Evolutionary conservation across 768 basidiomycete genomes (phyloP).

Genomic region (Lactarius tabidus): DNA sequence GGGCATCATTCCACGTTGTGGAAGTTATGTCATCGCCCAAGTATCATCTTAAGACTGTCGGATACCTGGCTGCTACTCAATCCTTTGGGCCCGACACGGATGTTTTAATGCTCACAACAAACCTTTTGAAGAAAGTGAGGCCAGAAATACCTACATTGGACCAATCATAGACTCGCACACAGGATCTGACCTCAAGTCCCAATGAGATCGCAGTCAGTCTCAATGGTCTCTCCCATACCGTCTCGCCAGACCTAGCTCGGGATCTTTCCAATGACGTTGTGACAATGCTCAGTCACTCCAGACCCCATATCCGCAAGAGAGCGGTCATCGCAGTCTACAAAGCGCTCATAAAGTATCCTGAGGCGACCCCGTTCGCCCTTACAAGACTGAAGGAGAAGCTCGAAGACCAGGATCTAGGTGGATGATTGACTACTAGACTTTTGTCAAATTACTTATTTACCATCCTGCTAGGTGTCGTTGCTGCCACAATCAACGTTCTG

Average conservation of each 20-base stretch:
- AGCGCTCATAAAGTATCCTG: conserved; percentile 77
- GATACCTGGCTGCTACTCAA: conserved; percentile 89
- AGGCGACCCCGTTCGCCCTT: conserved; percentile 62
- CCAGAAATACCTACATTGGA: not conserved
- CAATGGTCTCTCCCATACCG: conserved; percentile 78
- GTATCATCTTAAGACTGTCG: conserved; percentile 90
- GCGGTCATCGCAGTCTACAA: conserved; percentile 83
- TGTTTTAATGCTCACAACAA: conserved; percentile 95
- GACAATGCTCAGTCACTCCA: conserved; percentile 85
- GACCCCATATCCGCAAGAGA: conserved; percentile 83
- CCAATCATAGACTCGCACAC: conserved; percentile 24
- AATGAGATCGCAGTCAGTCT: conserved; percentile 72
- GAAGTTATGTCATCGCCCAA: conserved; percentile 96
- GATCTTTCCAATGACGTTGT: conserved; percentile 85
- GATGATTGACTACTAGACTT: conserved; percentile 21
- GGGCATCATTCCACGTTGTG: conserved; percentile 95
- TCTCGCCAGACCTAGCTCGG: conserved; percentile 84
- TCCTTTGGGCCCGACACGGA: conserved; percentile 94
- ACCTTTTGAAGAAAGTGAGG: conserved; percentile 87
- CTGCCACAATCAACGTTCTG: conserved; percentile 89
- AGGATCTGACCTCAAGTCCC: conserved; percentile 81
- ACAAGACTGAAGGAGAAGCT: conserved; percentile 72
- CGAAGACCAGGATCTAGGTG: conserved; percentile 73
- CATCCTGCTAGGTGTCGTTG: conserved; percentile 73
- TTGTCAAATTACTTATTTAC: not conserved